Percentiles rank a stretch among this genome's conserved stretches.
Conservation (phyloP, 2,329 filamentous ascomycete genomes). For the Fusarium devonianum region DNA sequence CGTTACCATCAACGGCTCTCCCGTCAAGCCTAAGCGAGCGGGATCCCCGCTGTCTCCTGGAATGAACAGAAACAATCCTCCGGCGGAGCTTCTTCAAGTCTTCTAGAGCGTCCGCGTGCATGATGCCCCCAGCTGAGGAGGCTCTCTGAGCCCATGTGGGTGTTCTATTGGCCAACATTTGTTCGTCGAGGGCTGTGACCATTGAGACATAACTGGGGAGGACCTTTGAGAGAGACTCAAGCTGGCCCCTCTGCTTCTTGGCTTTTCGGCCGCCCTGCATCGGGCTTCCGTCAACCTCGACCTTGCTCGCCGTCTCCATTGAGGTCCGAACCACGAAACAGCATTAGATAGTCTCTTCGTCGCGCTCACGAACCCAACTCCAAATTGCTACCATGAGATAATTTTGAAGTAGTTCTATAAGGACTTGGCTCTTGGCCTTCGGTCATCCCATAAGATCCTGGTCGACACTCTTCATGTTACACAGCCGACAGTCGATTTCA, state of each 20-base stretch:
- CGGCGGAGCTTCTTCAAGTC: not conserved
- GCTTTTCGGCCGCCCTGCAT: not conserved
- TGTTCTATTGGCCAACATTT: not conserved
- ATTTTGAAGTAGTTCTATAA: no score
- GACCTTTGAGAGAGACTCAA: not conserved
- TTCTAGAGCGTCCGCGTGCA: constrained; percentile 1
- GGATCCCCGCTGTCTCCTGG: not conserved
- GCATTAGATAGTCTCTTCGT: not conserved
- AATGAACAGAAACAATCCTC: not conserved
- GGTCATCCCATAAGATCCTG: no score
- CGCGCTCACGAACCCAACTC: not conserved
- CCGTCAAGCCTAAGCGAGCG: not conserved
- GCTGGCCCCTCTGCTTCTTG: not conserved
- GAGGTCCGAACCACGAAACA: not conserved
- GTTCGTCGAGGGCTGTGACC: not conserved
- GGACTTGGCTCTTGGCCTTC: no score
- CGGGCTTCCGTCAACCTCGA: not conserved
- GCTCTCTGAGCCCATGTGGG: constrained; percentile 2
- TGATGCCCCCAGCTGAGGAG: not conserved
- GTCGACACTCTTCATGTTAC: no score
- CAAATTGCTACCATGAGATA: not conserved
- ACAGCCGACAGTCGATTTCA: no score
- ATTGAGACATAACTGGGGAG: constrained; percentile 1
- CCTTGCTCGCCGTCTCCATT: not conserved
- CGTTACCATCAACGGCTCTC: not conserved